A percentile compares a stretch with the other conserved stretches of the same genome.
Evolutionary conservation across 23 red algal species (phyloP).

Genomic region (Pyropia yezoensis): DNA sequence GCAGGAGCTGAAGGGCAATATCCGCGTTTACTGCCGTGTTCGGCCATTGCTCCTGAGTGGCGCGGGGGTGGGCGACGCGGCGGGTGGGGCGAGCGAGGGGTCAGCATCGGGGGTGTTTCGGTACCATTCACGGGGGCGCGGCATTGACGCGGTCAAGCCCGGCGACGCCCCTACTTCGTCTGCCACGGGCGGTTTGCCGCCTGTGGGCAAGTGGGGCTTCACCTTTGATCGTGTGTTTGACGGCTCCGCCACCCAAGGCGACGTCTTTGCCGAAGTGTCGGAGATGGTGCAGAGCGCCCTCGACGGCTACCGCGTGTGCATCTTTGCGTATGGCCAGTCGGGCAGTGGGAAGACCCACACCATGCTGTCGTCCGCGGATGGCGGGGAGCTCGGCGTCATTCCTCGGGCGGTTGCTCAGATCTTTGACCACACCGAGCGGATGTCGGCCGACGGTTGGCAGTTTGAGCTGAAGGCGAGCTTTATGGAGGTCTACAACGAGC

Average conservation of each 20-base stretch:
- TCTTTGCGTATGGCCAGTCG: slow-evolving; percentile 96
- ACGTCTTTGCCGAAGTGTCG: slow-evolving; percentile 82
- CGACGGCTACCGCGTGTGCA: slow-evolving; percentile 98
- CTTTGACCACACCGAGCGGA: slow-evolving; percentile 42
- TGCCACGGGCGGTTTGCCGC: slow-evolving; percentile 3
- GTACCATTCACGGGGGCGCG: background rate
- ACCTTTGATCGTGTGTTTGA: slow-evolving; percentile 91
- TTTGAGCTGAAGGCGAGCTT: slow-evolving; percentile 67
- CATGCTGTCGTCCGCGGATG: slow-evolving; percentile 49
- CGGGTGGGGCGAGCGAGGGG: slow-evolving; percentile 2
- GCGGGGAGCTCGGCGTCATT: slow-evolving; percentile 65
- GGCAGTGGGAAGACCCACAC: slow-evolving; percentile 97
- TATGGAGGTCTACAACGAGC: slow-evolving; percentile 98
- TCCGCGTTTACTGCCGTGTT: slow-evolving; percentile 97
- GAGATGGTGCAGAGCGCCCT: slow-evolving; percentile 65
- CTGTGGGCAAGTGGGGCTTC: slow-evolving; percentile 39
- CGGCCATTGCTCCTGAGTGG: slow-evolving; percentile 32
- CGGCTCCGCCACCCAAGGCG: slow-evolving; percentile 28
- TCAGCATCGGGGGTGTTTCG: background rate
- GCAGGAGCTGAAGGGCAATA: slow-evolving; percentile 91
- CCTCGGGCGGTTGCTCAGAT: slow-evolving; percentile 79
- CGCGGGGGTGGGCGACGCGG: background rate
- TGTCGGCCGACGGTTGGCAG: too few relatives aligned
- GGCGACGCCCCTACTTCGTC: background rate
- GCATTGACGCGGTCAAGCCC: background rate